A percentile compares a stretch with the other conserved stretches of the same genome.
Conservation (phyloP, 176 grass and related monocot species). For the Carex scoparia region DNA sequence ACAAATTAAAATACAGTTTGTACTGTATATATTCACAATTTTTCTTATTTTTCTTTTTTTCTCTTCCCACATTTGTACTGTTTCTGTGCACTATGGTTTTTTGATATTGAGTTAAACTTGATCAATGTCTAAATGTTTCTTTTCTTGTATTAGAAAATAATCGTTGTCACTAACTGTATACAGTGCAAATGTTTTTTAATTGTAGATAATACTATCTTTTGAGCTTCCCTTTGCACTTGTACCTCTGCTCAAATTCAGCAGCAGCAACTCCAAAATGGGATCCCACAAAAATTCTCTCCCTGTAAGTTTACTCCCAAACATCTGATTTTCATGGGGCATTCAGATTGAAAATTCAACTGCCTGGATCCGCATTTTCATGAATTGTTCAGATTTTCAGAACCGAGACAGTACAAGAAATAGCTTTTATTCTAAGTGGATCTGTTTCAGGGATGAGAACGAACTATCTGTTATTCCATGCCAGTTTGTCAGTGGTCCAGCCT, state of each 20-base stretch:
- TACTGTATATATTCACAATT: too few relatives aligned
- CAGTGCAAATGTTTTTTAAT: background rate
- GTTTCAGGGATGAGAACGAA: too few relatives aligned
- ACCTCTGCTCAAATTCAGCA: constrained; percentile 88
- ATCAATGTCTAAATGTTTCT: background rate
- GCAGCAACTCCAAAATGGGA: constrained; percentile 38
- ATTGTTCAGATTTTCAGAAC: too few relatives aligned
- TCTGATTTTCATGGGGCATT: too few relatives aligned
- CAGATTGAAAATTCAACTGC: too few relatives aligned
- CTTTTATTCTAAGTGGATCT: too few relatives aligned
- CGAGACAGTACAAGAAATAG: too few relatives aligned
- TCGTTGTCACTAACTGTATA: background rate
- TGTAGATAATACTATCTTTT: constrained; percentile 70
- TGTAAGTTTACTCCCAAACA: constrained; percentile 29
- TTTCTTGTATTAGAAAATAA: background rate
- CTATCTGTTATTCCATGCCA: too few relatives aligned
- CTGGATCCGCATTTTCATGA: too few relatives aligned
- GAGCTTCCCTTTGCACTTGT: constrained; percentile 72
- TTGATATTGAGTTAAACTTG: background rate
- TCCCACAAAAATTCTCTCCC: constrained; percentile 49
- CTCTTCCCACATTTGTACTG: background rate
- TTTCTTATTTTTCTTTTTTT: background rate
- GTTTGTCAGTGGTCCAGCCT: too few relatives aligned
- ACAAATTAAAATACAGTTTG: background rate
- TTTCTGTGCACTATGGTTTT: background rate